Percentiles rank a stretch among this genome's conserved stretches.
These are phyloP conservation scores for Aspergillus ellipticus DNA, from an alignment of 495 filamentous ascomycete genomes.

Conservation along the genomic window DNA sequence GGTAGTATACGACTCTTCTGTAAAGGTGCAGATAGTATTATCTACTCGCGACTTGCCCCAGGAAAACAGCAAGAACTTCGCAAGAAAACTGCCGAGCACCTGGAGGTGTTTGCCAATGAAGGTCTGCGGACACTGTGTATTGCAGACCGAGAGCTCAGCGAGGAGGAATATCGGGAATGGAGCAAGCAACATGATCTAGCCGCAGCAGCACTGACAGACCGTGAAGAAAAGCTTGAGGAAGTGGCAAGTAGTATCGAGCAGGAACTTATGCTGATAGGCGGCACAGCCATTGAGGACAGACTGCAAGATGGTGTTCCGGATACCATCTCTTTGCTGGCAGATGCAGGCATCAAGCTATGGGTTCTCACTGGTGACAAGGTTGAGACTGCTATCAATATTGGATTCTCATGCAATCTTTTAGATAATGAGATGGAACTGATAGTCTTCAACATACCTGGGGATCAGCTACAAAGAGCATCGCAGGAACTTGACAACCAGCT, in stretches of 20 bases:
- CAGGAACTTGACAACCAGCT: slow-evolving; percentile 71
- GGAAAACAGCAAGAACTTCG: slow-evolving; percentile 86
- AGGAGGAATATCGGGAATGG: slow-evolving; percentile 86
- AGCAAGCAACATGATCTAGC: slow-evolving; percentile 83
- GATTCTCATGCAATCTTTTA: slow-evolving; percentile 96
- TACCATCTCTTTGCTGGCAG: slow-evolving; percentile 86
- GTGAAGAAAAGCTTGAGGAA: slow-evolving; percentile 91
- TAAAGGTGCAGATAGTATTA: slow-evolving; percentile 96
- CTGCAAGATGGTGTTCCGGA: slow-evolving; percentile 97
- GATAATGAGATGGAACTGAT: slow-evolving; percentile 98
- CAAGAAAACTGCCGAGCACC: slow-evolving; percentile 79
- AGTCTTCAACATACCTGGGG: slow-evolving; percentile 79
- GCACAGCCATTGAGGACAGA: slow-evolving; percentile 97
- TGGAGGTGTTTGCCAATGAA: slow-evolving; percentile 95
- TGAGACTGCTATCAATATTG: slow-evolving; percentile 99
- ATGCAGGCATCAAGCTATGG: slow-evolving; percentile 99
- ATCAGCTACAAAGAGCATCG: slow-evolving; percentile 59
- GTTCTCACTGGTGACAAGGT: slow-evolving; percentile 98
- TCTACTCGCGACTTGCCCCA: slow-evolving; percentile 84
- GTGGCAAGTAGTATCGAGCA: slow-evolving; percentile 89
- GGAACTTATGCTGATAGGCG: slow-evolving; percentile 83
- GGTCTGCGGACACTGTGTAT: slow-evolving; percentile 94
- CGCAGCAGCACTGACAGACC: slow-evolving; percentile 74
- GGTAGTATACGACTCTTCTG: slow-evolving; percentile 90
- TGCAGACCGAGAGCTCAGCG: slow-evolving; percentile 76